These are phyloP conservation scores for Musa schizocarpa DNA, from an alignment of 176 grass and related monocot species.

Conservation along the genomic window DNA sequence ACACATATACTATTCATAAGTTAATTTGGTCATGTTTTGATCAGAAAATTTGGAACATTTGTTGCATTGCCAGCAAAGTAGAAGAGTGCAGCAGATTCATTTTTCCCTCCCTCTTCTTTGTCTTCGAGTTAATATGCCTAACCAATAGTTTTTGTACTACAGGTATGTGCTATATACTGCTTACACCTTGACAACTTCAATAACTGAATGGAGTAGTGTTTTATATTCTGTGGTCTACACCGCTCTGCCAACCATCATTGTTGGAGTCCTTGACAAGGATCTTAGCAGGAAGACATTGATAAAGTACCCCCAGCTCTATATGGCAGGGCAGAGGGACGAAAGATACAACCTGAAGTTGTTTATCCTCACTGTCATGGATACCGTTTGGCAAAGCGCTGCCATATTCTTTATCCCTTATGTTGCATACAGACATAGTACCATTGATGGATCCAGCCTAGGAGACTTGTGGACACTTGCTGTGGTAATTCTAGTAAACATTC, in stretches of 20 bases:
- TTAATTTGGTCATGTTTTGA: slow-evolving; percentile 2
- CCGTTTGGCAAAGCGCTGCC: slow-evolving; percentile 77
- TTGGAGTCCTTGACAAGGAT: slow-evolving; percentile 91
- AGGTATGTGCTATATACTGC: slow-evolving; percentile 97
- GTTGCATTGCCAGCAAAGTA: too few species aligned
- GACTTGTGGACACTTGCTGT: slow-evolving; percentile 72
- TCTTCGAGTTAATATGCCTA: background rate
- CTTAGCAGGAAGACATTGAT: slow-evolving; percentile 66
- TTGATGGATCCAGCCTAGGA: slow-evolving; percentile 62
- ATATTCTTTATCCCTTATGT: slow-evolving; percentile 80
- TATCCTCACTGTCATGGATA: slow-evolving; percentile 62
- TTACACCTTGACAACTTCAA: slow-evolving; percentile 69
- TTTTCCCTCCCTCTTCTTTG: too few species aligned
- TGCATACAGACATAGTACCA: slow-evolving; percentile 59
- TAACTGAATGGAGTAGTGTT: slow-evolving; percentile 89
- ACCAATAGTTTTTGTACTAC: slow-evolving; percentile 17
- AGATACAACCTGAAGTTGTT: slow-evolving; percentile 88
- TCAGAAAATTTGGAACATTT: too few species aligned
- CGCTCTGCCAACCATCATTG: slow-evolving; percentile 62
- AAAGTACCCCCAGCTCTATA: slow-evolving; percentile 80
- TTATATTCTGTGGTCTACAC: slow-evolving; percentile 93
- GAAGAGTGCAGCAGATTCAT: too few species aligned
- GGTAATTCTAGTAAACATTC: slow-evolving; percentile 89
- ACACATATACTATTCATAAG: slow-evolving; percentile 8
- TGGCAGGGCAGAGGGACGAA: slow-evolving; percentile 67